These are phyloP conservation scores for Leucosporidium scottii DNA, from an alignment of 768 basidiomycete genomes.

Conservation along the genomic window DNA sequence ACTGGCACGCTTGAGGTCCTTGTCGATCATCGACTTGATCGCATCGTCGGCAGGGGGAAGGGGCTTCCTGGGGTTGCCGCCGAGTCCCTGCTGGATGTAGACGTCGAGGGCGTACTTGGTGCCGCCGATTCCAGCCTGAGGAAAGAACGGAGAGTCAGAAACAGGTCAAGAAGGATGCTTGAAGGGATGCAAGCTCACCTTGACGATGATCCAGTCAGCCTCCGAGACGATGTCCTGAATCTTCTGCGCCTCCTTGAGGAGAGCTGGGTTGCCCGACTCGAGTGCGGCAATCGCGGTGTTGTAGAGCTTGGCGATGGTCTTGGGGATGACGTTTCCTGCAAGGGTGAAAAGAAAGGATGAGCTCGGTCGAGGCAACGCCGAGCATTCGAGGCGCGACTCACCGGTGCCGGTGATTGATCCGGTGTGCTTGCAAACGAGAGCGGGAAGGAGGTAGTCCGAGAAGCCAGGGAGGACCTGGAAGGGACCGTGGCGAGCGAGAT, in stretches of 20 bases:
- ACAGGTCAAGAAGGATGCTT: too few species aligned
- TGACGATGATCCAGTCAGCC: slow-evolving; percentile 44
- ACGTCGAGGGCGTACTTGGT: slow-evolving; percentile 43
- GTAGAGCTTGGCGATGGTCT: slow-evolving; percentile 45
- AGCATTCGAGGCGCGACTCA: too few species aligned
- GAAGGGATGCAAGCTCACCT: slow-evolving; percentile 17
- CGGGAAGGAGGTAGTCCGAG: slow-evolving; percentile 59
- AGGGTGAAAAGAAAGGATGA: not conserved
- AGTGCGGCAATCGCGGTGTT: slow-evolving; percentile 39
- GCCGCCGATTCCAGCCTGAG: slow-evolving; percentile 41
- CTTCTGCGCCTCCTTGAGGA: slow-evolving; percentile 39
- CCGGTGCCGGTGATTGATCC: slow-evolving; percentile 56
- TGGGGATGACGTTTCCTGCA: slow-evolving; percentile 43
- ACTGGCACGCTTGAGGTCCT: slow-evolving; percentile 37
- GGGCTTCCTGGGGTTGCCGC: slow-evolving; percentile 41
- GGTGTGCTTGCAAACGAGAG: slow-evolving; percentile 57
- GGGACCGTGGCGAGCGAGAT: slow-evolving; percentile 37
- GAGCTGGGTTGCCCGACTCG: slow-evolving; percentile 38
- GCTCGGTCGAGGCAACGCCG: not conserved
- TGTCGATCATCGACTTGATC: slow-evolving; percentile 41
- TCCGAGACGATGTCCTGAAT: slow-evolving; percentile 43
- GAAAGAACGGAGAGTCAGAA: too few species aligned
- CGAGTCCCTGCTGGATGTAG: slow-evolving; percentile 41
- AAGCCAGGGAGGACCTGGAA: slow-evolving; percentile 62
- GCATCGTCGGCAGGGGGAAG: slow-evolving; percentile 38